Base-by-base conservation (phyloP, 257 asterid species). In the Solanum neorickii region DNA sequence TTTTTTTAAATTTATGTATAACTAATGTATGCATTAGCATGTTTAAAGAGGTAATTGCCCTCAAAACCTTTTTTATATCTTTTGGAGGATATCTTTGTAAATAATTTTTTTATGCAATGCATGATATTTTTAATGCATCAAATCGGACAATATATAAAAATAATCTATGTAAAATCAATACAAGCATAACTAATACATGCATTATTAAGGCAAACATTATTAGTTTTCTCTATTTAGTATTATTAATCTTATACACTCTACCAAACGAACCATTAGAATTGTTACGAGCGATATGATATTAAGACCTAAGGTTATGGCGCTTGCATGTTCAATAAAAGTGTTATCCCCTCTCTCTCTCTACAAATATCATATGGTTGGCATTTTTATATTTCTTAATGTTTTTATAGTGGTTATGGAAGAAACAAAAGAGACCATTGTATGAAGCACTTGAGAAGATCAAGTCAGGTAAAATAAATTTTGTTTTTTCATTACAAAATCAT, bases 401-500 rank as follows among this genome's bases (percentile, higher is more conserved):
- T 74, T 74, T 74, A 33, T 86, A 87, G 91, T 89, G 91, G 91
- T 46, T 89, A 16, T 86, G 59, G 44, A 89, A 66, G 69, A 87
- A 76, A 29, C 89, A 73, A 46, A 89, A 89, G 76, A 84, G 76
- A 42, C 86, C 91, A 35, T 84, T 89, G 2, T 78, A 68, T 66
- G 89, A 89, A 84, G 89, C 91, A 66, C 89, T 89, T 5, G 91
- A 89, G 83, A 87, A 87, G 89, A 87, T 87, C 84, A 89, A 89
- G 82, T 77, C 89, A 15, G 91, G 91, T 88, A 76, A 31, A 11
- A 74, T 6, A 12, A 21, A 21, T 23, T 62, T 18, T 20, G 12
- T 56, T 11, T 31, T 56, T 39, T 31, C 27, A 18, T 1, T 82
- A 31, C 29, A 27, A 56, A 16, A 12, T 56, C 12, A 83, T 56